Evolutionary conservation across 441 rosid species (phyloP), one percentile per base, ranked within the genome.

Genomic region (Croton setiger): DNA sequence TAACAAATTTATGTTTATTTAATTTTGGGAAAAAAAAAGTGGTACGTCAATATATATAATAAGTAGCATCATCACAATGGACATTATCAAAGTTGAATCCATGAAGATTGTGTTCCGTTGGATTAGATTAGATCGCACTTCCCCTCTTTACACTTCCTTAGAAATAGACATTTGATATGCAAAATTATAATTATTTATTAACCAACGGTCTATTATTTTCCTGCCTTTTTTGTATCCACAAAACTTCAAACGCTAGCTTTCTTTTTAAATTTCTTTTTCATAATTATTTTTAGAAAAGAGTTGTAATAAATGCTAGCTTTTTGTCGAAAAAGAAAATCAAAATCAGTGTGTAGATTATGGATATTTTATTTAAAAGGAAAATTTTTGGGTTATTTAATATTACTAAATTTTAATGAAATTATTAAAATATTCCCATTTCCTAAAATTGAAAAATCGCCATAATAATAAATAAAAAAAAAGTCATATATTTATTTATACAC

Each of bases 61-160:
- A 31, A n/a, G 5, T 48, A 17, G 17, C 2, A 14, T 59, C 31
- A 60, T 68, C 36, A 11, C 12, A 17, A 43, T 21, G 17, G 0
- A 1, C 45, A 71, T 55, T 20, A 63, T 55, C 47, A 5, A 43
- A n/a, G 68, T 53, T 62, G 73, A 70, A 69, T 51, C 23, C 35
- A 45, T 17, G 37, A 41, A 23, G 23, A 4, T 2, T 8, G 8
- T 31, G 63, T 63, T 52, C 17, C 68, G 55, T 39, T 35, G 7
- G 21, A 63, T 70, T 20, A 12, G 31, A 70, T 70, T 20, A 12
- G 31, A 70, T 48, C 15, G 54, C 73, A 27, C 61, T 71, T 56
- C 14, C 6, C 2, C 17, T 15, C 6, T 8, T 10, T 51, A 10
- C 23, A 70, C 27, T 61, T 52, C 36, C 53, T 2, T 6, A 39